Evolutionary conservation across 176 grass and related monocot genomes (phyloP), one percentile per base, ranked within the genome.

Genomic region (Triticum monococcum): DNA sequence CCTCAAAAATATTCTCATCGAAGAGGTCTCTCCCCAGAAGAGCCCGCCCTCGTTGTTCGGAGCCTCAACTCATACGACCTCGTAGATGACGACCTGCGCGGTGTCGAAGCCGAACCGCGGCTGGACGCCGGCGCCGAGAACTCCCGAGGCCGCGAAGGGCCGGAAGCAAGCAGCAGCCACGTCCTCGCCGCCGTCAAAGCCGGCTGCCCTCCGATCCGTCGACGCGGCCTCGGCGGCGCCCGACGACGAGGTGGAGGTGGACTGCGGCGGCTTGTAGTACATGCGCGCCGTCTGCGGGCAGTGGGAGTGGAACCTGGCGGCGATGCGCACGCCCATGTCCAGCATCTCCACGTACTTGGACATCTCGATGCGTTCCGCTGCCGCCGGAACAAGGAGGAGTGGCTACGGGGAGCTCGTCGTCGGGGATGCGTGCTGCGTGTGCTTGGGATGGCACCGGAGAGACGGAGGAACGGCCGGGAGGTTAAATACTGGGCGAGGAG

Each of bases 241-340:
- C 11, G 69, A 4, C 11, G 86, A 5, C 13, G 45, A 1, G 4
- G 84, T 2, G 16, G 77, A 7, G 3, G 77, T 14, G 8, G 85
- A 79, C n/a, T 81, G 79, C 13, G 91, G 94, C 75, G 94, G 94
- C 81, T 88, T 96, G 94, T 96, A 96, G 87, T 96, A 96, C 89
- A 89, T 84, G 17, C 91, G 80, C 17, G 91, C 91, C 30, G 94
- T 97, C 73, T 96, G 94, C 17, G 91, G 94, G 61, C 91, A 96
- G 85, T 94, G 91, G 1, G 91, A 88, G 77, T 93, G 89, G 91
- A 93, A 96, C 83, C 91, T 85, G n/a, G 88, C 91, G 0, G 79
- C 89, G 73, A 94, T 75, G 60, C 94, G 88, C 63, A 87, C 89
- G 12, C 91, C 91, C 89, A 93, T 88, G 81, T 94, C 94, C 26